Evolutionary conservation across 2,329 filamentous ascomycete species (phyloP).

Genomic region (Sordariomycetes sp.): DNA sequence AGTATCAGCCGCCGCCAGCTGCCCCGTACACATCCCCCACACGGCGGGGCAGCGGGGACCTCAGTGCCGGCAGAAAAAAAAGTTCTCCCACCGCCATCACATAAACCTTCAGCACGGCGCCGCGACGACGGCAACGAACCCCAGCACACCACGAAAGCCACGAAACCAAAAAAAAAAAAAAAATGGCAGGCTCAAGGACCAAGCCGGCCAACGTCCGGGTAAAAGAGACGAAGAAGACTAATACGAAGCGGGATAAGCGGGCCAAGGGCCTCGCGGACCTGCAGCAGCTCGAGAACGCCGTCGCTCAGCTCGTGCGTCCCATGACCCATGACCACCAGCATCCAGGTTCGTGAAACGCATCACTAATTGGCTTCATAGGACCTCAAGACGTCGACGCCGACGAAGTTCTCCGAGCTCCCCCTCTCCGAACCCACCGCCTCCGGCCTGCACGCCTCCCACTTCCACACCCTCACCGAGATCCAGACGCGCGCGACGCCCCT

Average conservation of each 20-base stretch:
- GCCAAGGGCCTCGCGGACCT: conserved; percentile 27
- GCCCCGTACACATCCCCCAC: neutral
- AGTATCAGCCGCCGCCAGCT: neutral
- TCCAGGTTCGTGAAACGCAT: neutral
- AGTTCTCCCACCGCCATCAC: conserved; percentile 3
- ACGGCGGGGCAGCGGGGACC: neutral
- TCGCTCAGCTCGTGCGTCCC: conserved; percentile 24
- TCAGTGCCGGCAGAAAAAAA: conserved; percentile 3
- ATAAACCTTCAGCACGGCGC: too few relatives aligned
- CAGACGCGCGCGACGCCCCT: conserved; percentile 81
- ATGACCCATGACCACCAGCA: neutral
- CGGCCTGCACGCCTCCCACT: conserved; percentile 78
- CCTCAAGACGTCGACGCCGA: conserved; percentile 40
- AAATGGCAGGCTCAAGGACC: neutral
- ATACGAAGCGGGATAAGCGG: conserved; percentile 11
- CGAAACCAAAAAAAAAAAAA: neutral
- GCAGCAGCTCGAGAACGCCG: conserved; percentile 21
- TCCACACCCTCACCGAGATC: conserved; percentile 81
- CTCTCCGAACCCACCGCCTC: conserved; percentile 67
- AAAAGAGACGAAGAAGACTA: neutral
- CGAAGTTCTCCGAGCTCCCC: conserved; percentile 71
- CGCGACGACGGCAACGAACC: neutral
- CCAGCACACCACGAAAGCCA: neutral
- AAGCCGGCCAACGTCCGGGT: neutral
- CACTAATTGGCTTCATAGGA: conserved; percentile 28